Conservation (phyloP, 1,284 basidiomycete species). For the Rhizoctonia solani region DNA sequence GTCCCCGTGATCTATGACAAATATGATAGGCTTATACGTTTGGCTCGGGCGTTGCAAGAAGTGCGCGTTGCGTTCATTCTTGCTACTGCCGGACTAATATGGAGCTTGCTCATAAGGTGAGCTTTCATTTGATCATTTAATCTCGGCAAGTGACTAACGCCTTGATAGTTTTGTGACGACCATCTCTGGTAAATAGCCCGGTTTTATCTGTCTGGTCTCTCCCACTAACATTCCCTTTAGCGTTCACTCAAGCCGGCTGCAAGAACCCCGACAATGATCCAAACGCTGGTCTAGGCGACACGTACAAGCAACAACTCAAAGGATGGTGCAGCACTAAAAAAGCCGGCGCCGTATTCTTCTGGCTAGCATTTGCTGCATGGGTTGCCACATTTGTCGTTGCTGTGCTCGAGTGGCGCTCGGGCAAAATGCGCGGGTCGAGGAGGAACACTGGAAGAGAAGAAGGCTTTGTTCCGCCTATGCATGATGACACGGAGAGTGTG, state of each 20-base stretch:
- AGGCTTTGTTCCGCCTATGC: conserved; percentile 62
- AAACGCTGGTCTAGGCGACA: conserved; percentile 64
- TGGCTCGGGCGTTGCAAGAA: conserved; percentile 79
- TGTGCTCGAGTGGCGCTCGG: conserved; percentile 72
- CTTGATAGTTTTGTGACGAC: conserved; percentile 52
- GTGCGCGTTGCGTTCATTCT: conserved; percentile 81
- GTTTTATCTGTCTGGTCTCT: not conserved
- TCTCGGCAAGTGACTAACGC: not conserved
- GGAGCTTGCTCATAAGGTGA: conserved; percentile 74
- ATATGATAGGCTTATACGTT: conserved; percentile 73
- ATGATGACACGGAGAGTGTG: conserved; percentile 37
- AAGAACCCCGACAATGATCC: conserved; percentile 78
- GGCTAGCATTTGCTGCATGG: conserved; percentile 80
- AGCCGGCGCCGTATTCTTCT: conserved; percentile 83
- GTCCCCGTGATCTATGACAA: conserved; percentile 85
- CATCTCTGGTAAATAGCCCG: conserved; percentile 40
- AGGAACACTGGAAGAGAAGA: conserved; percentile 58
- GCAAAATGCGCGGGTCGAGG: conserved; percentile 54
- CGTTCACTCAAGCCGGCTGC: conserved; percentile 81
- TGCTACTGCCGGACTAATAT: conserved; percentile 63
- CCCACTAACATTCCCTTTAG: conserved; percentile 56
- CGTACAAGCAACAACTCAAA: conserved; percentile 66
- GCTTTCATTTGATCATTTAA: conserved; percentile 44
- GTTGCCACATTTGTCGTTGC: conserved; percentile 62
- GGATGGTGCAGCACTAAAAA: conserved; percentile 91